Conservation (phyloP, 176 grass and related monocot species). For the Oryza punctata region DNA sequence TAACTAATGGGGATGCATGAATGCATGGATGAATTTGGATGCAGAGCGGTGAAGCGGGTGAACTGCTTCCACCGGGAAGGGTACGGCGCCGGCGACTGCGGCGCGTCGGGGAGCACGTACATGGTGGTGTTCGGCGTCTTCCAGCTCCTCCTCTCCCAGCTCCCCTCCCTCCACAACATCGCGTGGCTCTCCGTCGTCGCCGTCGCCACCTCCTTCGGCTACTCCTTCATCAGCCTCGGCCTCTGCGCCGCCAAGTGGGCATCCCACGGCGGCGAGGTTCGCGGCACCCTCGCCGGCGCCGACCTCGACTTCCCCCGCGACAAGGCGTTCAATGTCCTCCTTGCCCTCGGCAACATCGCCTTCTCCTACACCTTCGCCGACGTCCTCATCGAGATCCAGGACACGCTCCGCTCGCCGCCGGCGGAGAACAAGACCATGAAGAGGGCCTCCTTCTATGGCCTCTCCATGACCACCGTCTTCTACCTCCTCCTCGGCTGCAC, state of each 20-base stretch:
- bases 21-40: too few relatives aligned
- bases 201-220: conserved; percentile 92
- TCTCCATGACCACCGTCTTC: conserved; percentile 78
- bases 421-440: conserved; percentile 91
- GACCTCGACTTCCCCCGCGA: conserved; percentile 25
- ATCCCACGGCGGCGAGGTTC: conserved; percentile 61
- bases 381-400: conserved; percentile 95
- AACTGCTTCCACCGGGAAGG: conserved; percentile 87
- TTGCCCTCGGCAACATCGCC: conserved; percentile 86
- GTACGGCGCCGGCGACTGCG: conserved; percentile 41
- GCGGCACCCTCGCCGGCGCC: conserved; percentile 72
- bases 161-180: conserved; percentile 91
- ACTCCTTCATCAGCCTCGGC: conserved; percentile 96
- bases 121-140: conserved; percentile 88
- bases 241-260: conserved; percentile 81
- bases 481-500: conserved; percentile 80
- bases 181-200: conserved; percentile 90
- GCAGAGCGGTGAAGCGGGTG: conserved; percentile 77
- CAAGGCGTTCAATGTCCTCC: conserved; percentile 84
- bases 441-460: conserved; percentile 61
- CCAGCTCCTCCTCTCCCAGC: conserved; percentile 82
- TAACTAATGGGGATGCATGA: too few relatives aligned
- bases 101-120: conserved; percentile 68
- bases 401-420: conserved; percentile 76
- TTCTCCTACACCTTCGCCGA: conserved; percentile 98